These are phyloP conservation scores for Crithidia mellificae DNA, from an alignment of 208 protist species.

Conservation along the genomic window DNA sequence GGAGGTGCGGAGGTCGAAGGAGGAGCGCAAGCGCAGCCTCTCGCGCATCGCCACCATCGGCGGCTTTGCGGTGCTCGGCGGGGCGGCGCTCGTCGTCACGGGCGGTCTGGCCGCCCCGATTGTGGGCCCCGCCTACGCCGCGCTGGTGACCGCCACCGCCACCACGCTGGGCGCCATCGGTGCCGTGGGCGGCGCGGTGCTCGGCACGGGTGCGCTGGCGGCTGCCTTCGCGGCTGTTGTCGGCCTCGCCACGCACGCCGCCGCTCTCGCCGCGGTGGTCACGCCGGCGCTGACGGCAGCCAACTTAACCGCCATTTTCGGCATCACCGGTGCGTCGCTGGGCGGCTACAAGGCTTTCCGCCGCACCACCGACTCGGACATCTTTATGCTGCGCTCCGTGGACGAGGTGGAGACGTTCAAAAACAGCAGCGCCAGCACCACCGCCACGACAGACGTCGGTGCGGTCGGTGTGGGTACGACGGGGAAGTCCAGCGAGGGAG, in stretches of 20 bases:
- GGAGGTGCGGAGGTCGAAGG: conserved; percentile 33
- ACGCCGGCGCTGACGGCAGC: conserved; percentile 68
- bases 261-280: conserved; percentile 59
- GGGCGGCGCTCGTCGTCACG: conserved; percentile 59
- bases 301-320: conserved; percentile 77
- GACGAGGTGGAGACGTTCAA: conserved; percentile 68
- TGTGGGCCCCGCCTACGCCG: conserved; percentile 59
- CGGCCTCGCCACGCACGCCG: conserved; percentile 68
- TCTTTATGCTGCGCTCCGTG: conserved; percentile 67
- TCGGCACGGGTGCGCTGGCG: conserved; percentile 54
- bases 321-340: conserved; percentile 64
- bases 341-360: conserved; percentile 74
- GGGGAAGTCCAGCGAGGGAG: background rate
- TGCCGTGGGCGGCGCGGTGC: conserved; percentile 46
- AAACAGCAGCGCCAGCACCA: background rate
- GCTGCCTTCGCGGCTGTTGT: conserved; percentile 56
- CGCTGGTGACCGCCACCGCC: conserved; percentile 48
- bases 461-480: too few species aligned
- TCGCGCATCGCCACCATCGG: conserved; percentile 64
- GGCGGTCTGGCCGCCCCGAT: conserved; percentile 77
- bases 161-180: conserved; percentile 61
- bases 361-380: conserved; percentile 64
- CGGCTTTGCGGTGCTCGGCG: conserved; percentile 71
- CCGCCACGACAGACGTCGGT: background rate
- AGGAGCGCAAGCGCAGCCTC: conserved; percentile 43